Evolutionary conservation across 2,329 filamentous ascomycete genomes (phyloP).

Genomic region (Colletotrichum sp.): DNA sequence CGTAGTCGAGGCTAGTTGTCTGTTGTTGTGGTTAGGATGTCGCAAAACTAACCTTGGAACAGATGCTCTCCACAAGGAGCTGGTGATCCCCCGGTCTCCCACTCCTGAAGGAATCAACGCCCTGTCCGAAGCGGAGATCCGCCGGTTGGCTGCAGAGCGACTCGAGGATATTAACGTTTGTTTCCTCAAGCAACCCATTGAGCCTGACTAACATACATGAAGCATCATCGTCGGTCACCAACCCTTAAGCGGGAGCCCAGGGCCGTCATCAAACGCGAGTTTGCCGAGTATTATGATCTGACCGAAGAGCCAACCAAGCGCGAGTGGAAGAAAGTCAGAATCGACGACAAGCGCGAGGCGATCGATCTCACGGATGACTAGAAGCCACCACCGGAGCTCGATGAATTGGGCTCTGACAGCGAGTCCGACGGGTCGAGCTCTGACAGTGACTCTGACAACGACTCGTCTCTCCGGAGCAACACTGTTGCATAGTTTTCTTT

Average conservation of each 20-base stretch:
- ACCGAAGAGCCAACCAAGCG: constrained; percentile 10
- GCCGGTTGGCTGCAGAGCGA: constrained; percentile 15
- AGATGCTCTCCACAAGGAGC: constrained; percentile 26
- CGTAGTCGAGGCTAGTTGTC: constrained; percentile 22
- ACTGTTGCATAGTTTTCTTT: neutral
- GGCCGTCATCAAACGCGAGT: constrained; percentile 13
- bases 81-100: constrained; percentile 23
- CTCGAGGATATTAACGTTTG: constrained; percentile 12
- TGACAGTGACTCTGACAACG: neutral
- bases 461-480: neutral
- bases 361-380: constrained; percentile 24
- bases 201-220: neutral
- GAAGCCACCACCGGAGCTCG: neutral
- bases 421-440: neutral
- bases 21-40: fast-evolving
- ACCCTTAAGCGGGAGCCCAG: constrained; percentile 10
- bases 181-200: neutral
- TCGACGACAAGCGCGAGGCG: constrained; percentile 7
- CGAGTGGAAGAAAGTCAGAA: constrained; percentile 21
- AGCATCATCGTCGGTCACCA: neutral
- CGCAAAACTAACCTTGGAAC: neutral
- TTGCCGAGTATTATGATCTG: constrained; percentile 16
- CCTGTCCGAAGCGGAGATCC: constrained; percentile 15
- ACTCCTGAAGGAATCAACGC: constrained; percentile 11
- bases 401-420: neutral